Percentiles rank a stretch among this genome's conserved stretches.
phyloP scores from a whole-genome alignment of 192 early-diverging fungal genomes.

The Linnemannia elongata region DNA sequence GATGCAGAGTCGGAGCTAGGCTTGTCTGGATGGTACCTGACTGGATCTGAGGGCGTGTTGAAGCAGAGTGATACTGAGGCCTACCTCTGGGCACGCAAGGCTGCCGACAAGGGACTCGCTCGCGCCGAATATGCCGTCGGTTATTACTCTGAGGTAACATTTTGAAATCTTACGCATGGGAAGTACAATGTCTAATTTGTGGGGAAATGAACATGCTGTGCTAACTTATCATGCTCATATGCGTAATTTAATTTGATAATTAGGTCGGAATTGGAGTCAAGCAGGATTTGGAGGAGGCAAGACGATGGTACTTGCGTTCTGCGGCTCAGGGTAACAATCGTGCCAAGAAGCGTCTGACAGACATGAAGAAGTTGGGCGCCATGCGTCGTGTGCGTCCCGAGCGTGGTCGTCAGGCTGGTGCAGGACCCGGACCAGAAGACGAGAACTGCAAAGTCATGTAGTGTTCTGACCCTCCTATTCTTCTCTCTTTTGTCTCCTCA shows the following conservation, averaged over 20 bases:
- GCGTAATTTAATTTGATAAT: background rate
- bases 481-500: background rate
- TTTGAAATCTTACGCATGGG: background rate
- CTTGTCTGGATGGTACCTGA: conserved; percentile 98
- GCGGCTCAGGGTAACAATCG: conserved; percentile 84
- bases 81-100: conserved; percentile 97
- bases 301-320: conserved; percentile 85
- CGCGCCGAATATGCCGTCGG: conserved; percentile 98
- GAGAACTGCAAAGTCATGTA: conserved; percentile 60
- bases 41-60: conserved; percentile 91
- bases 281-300: conserved; percentile 85
- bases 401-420: conserved; percentile 44
- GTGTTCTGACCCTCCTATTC: background rate
- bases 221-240: background rate
- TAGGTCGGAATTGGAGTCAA: conserved; percentile 85
- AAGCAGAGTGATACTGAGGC: conserved; percentile 94
- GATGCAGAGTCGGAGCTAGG: conserved; percentile 93
- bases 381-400: conserved; percentile 43
- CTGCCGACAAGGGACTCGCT: conserved; percentile 94
- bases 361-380: conserved; percentile 79
- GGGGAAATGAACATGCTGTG: background rate
- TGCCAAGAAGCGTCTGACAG: conserved; percentile 85
- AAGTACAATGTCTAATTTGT: background rate
- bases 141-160: conserved; percentile 86
- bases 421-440: conserved; percentile 39